Percentiles rank a stretch among this genome's conserved stretches.
Conservation (phyloP, 1,284 basidiomycete genomes). For the Ceratobasidium sp. region DNA sequence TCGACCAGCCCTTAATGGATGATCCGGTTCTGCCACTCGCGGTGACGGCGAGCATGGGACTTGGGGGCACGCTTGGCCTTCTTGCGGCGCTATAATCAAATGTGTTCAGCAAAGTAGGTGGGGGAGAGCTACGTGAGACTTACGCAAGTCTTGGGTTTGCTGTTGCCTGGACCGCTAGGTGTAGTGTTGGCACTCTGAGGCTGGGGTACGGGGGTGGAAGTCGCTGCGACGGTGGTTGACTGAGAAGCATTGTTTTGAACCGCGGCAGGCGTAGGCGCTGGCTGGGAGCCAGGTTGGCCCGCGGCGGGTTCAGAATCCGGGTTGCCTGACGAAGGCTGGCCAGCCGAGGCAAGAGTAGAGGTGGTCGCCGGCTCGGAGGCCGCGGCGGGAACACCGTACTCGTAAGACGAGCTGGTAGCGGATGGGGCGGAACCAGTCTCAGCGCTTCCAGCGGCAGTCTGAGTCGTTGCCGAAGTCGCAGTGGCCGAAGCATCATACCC, state of each 20-base stretch:
- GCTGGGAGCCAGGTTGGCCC: too few relatives aligned
- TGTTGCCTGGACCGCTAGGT: neutral
- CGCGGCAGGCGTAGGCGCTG: neutral
- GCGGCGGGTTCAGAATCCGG: too few relatives aligned
- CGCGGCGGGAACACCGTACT: too few relatives aligned
- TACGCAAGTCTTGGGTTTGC: conserved; percentile 21
- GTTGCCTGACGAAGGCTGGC: too few relatives aligned
- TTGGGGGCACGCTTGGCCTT: neutral
- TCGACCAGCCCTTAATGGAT: neutral
- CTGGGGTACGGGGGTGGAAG: neutral
- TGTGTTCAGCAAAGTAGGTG: neutral
- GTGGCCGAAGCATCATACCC: neutral
- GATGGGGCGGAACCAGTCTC: neutral
- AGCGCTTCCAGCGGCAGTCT: neutral
- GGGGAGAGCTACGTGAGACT: neutral
- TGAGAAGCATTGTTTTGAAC: neutral
- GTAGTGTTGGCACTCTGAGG: neutral
- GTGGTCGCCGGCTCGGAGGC: too few relatives aligned
- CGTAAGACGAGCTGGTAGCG: neutral
- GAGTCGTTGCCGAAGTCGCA: neutral
- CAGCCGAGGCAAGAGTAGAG: conserved; percentile 5
- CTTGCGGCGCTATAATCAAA: conserved; percentile 9
- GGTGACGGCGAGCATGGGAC: conserved; percentile 6
- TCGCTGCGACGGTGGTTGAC: neutral
- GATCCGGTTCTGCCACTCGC: conserved; percentile 1